Evolutionary conservation across 768 basidiomycete species (phyloP), one percentile per base, ranked within the genome.

Genomic region (Termitomyces sp.): DNA sequence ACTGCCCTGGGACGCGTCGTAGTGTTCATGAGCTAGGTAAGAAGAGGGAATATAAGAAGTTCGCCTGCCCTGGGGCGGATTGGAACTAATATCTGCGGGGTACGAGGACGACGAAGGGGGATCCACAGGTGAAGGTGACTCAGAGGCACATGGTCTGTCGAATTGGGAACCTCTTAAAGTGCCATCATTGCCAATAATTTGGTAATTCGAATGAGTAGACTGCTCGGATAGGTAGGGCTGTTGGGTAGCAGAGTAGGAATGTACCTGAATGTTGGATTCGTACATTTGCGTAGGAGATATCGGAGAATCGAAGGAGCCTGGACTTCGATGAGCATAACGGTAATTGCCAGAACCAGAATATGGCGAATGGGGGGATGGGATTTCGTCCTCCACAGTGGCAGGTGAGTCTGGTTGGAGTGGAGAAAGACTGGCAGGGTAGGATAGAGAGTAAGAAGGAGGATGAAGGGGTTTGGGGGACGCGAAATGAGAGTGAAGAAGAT

Each of bases 111-210:
- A 62, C 20, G 69, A 66, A 61, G 73, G 76, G 57, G 69, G 61
- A 58, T 78, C 79, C 6, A 72, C 68, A 44, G 78, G 76, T 57
- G 80, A 78, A 44, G 79, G 77, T 13, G 80, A 77, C 53, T 75
- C 72, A 49, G 77, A 71, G 36, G 72, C 58, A 63, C 74, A 70
- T 43, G 70, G 55, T 42, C 56, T 54, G 53, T 53, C 61, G 40
- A 62, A 51, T 51, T 70, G 65, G 46, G 69, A 66, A 46, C 56
- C 60, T 62, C 68, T 69, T 64, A 72, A 61, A 56, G 61, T 54
- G 53, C 60, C 56, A 54, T 65, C 57, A 52, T 54, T 52, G 63
- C 63, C 66, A 69, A 67, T 68, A 68, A 70, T 67, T 64, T 65
- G 58, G 48, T 64, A 70, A 49, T 58, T 63, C 52, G 50, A 51